Evolutionary conservation across 495 filamentous ascomycete species (phyloP).

Genomic region (Lasiosphaeria hispida): DNA sequence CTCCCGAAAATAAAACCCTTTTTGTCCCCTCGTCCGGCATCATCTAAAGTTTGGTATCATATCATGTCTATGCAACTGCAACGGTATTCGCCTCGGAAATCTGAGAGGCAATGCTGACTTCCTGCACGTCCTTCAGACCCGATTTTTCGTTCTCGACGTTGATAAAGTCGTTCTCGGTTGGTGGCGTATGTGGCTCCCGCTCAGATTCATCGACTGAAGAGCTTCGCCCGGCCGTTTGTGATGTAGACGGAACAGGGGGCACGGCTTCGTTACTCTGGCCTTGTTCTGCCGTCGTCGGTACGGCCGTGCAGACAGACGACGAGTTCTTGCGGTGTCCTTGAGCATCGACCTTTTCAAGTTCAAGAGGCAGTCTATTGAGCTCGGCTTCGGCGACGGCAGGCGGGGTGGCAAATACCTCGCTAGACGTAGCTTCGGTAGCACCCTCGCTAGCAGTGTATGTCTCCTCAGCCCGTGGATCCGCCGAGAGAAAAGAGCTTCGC

Average conservation of each 20-base stretch:
- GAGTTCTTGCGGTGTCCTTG: constrained; percentile 30
- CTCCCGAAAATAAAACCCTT: too few relatives aligned
- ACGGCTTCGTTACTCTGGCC: constrained; percentile 5
- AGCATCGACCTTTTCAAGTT: not conserved
- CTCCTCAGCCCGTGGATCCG: constrained; percentile 16
- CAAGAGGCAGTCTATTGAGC: not conserved
- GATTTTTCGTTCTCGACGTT: too few relatives aligned
- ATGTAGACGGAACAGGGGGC: constrained; percentile 14
- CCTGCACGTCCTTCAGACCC: too few relatives aligned
- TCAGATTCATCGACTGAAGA: too few relatives aligned
- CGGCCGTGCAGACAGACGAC: constrained; percentile 31
- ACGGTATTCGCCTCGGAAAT: too few relatives aligned
- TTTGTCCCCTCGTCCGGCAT: too few relatives aligned
- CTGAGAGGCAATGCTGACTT: too few relatives aligned
- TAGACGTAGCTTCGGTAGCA: constrained; percentile 12
- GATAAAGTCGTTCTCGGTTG: too few relatives aligned
- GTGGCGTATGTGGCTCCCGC: too few relatives aligned
- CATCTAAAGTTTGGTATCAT: too few relatives aligned
- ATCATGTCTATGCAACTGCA: too few relatives aligned
- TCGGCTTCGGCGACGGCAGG: constrained; percentile 4
- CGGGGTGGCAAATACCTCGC: constrained; percentile 13
- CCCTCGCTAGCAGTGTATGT: constrained; percentile 5
- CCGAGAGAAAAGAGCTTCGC: constrained; percentile 30
- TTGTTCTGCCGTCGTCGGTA: constrained; percentile 8
- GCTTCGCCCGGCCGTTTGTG: constrained; percentile 11